phyloP scores from a whole-genome alignment of 345 rosid species.

The Mallotus nudiflorus region DNA sequence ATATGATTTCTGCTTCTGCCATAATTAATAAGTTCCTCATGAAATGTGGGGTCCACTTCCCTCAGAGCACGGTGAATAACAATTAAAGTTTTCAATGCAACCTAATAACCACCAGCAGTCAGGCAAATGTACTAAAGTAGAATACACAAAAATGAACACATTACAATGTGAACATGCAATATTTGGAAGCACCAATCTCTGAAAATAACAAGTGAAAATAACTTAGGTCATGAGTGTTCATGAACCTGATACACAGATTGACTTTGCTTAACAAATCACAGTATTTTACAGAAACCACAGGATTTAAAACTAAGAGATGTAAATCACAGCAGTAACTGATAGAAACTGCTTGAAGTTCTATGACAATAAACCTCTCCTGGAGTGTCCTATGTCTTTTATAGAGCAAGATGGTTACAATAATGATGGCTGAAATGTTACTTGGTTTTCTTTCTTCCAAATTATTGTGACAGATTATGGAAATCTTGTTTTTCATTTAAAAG shows the following conservation, averaged over 20 bases:
- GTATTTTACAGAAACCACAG: not conserved
- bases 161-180: constrained; percentile 7
- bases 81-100: constrained; percentile 87
- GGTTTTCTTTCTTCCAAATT: not conserved
- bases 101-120: constrained; percentile 44
- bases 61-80: constrained; percentile 95
- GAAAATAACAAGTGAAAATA: not conserved
- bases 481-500: not conserved
- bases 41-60: constrained; percentile 97
- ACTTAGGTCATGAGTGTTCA: not conserved
- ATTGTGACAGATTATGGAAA: not conserved
- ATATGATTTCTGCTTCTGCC: constrained; percentile 89
- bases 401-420: not conserved
- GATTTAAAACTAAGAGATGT: no score
- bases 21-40: constrained; percentile 91
- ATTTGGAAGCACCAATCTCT: not conserved
- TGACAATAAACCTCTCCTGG: not conserved
- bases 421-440: not conserved
- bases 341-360: not conserved
- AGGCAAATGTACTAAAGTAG: not conserved
- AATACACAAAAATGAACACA: not conserved
- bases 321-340: not conserved
- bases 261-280: not conserved
- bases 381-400: not conserved
- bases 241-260: not conserved